Conservation (phyloP, 2,329 filamentous ascomycete genomes). For the Ceratocystis papillata region DNA sequence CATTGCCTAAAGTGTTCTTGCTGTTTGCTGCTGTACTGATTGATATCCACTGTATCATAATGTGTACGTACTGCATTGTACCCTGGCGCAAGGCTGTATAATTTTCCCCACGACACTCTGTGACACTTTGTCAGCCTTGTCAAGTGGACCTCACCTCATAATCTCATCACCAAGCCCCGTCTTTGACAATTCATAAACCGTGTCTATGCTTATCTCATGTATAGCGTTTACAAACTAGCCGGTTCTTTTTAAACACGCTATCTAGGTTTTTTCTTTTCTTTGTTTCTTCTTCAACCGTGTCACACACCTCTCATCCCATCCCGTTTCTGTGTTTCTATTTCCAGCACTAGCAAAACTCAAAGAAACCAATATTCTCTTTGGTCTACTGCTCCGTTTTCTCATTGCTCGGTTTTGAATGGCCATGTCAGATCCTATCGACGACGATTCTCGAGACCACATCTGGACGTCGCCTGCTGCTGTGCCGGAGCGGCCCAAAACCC, state of each 20-base stretch:
- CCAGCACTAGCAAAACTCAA: no score
- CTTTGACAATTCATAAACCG: not conserved
- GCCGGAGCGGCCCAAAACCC: conserved; percentile 34
- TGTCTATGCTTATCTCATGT: not conserved
- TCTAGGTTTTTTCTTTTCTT: not conserved
- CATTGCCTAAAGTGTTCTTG: no score
- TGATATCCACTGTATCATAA: no score
- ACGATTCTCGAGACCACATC: conserved; percentile 38
- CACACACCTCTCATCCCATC: not conserved
- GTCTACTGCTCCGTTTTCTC: not conserved
- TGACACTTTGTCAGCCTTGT: conserved; percentile 1
- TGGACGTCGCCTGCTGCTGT: conserved; percentile 37
- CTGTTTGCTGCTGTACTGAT: no score
- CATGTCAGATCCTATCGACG: conserved; percentile 39
- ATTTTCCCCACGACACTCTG: not conserved
- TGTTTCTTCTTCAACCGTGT: not conserved
- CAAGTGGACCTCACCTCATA: not conserved
- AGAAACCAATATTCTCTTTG: no score
- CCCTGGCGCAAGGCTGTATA: not conserved
- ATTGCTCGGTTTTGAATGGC: not conserved
- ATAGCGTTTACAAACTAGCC: not conserved
- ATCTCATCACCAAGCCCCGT: not conserved
- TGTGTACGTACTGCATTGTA: not conserved
- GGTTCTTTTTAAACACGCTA: not conserved
- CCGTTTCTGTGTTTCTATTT: conserved; percentile 4